phyloP scores from a whole-genome alignment of 768 basidiomycete species.

The Dentipellis fragilis region DNA sequence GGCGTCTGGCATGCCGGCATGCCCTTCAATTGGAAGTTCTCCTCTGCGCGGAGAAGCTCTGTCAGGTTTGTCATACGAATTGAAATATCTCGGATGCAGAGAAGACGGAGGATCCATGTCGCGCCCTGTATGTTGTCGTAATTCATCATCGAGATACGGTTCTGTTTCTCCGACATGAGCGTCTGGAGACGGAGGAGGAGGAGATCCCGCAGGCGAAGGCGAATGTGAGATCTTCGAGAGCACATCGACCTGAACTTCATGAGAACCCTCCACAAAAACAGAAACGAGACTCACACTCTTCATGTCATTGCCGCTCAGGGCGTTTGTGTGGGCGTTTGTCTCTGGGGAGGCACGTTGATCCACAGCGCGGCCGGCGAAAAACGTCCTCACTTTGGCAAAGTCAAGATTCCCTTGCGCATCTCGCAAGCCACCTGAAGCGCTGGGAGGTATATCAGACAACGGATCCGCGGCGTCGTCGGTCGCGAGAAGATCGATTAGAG shows the following conservation, averaged over 20 bases:
- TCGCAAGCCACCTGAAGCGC: conserved; percentile 5
- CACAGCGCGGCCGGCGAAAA: conserved; percentile 4
- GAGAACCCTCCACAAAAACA: neutral
- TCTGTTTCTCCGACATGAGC: too few species aligned
- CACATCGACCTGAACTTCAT: neutral
- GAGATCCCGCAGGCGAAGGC: neutral
- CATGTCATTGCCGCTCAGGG: neutral
- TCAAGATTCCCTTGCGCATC: conserved; percentile 11
- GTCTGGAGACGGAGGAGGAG: too few species aligned
- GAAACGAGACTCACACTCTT: neutral
- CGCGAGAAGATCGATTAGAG: conserved; percentile 14
- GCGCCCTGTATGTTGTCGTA: too few species aligned
- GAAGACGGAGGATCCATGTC: too few species aligned
- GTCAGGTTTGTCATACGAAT: too few species aligned
- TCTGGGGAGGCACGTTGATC: neutral
- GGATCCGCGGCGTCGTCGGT: conserved; percentile 10
- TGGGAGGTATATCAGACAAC: conserved; percentile 2
- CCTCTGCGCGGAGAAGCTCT: too few species aligned
- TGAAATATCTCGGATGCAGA: too few species aligned
- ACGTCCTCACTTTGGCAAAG: conserved; percentile 11
- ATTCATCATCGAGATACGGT: too few species aligned
- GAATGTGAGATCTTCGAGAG: neutral
- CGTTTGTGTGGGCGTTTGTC: neutral
- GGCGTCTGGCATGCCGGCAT: too few species aligned
- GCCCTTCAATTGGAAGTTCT: too few species aligned